Evolutionary conservation across 345 rosid species (phyloP).

Genomic region (Eucalyptus pumila): DNA sequence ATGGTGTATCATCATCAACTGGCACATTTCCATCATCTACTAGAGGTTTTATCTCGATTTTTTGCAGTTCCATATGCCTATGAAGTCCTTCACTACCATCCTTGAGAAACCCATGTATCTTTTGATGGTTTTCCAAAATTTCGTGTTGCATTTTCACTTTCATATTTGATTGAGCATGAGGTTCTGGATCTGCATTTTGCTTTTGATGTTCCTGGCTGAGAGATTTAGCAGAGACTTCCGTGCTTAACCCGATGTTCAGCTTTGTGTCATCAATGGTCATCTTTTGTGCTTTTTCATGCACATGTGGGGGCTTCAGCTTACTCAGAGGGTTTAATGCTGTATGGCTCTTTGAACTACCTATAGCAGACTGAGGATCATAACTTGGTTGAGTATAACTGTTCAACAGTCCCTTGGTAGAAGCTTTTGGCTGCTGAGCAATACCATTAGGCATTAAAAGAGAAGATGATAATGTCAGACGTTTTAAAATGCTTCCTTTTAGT

Average conservation of each 20-base stretch:
- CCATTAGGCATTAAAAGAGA: neutral
- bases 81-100: conserved; percentile 7
- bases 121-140: conserved; percentile 6
- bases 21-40: neutral
- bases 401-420: conserved; percentile 19
- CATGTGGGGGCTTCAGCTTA: conserved; percentile 11
- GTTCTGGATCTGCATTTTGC: conserved; percentile 2
- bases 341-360: conserved; percentile 8
- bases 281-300: conserved; percentile 4
- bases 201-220: conserved; percentile 2
- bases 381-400: conserved; percentile 21
- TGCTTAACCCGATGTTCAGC: neutral
- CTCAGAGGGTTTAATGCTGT: conserved; percentile 11
- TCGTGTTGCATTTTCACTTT: conserved; percentile 5
- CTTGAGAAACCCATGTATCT: conserved; percentile 1
- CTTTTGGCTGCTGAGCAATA: conserved; percentile 47
- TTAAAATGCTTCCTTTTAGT: neutral
- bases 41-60: conserved; percentile 4
- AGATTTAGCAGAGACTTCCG: neutral
- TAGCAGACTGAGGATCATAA: conserved; percentile 10
- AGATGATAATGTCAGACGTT: neutral
- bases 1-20: neutral
- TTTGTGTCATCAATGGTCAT: conserved; percentile 4
- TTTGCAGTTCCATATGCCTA: conserved; percentile 1
- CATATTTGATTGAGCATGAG: conserved; percentile 2